Conservation (phyloP, 495 filamentous ascomycete species). For the Delitschia confertaspora region DNA sequence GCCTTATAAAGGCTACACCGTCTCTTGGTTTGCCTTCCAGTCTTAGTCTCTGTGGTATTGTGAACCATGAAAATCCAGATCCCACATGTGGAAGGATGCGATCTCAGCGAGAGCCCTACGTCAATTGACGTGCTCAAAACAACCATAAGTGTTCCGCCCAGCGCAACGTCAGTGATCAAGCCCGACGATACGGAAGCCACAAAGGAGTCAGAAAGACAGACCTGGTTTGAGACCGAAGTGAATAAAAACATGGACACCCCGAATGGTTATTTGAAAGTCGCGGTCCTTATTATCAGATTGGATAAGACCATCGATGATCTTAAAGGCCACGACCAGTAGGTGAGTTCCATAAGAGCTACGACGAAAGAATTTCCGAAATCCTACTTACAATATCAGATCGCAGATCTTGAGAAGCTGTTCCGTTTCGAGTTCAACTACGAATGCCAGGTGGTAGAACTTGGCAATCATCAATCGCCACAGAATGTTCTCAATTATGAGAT, state of each 20-base stretch:
- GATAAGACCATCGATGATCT: conserved; percentile 25
- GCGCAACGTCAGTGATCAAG: not conserved
- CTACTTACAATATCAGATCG: conserved; percentile 3
- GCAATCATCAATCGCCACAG: conserved; percentile 17
- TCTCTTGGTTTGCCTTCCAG: no score
- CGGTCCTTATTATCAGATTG: conserved; percentile 30
- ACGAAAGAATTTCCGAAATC: not conserved
- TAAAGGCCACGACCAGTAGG: conserved; percentile 15
- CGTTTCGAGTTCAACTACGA: conserved; percentile 6
- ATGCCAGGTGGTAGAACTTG: conserved; percentile 12
- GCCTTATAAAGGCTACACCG: no score
- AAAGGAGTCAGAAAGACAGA: conserved; percentile 9
- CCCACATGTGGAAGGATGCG: no score
- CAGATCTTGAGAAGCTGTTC: conserved; percentile 6
- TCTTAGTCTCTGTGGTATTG: no score
- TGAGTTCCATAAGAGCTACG: conserved; percentile 1
- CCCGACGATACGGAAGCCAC: conserved; percentile 6
- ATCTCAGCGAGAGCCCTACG: not conserved
- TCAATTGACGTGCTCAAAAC: not conserved
- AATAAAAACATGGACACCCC: conserved; percentile 21
- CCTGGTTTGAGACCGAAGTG: conserved; percentile 12
- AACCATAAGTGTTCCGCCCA: not conserved
- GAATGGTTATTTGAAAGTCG: conserved; percentile 24
- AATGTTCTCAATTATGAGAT: conserved; percentile 15
- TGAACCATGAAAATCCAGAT: no score